A percentile compares a stretch with the other conserved stretches of the same genome.
phyloP scores from a whole-genome alignment of 441 rosid genomes.

The Populus tomentosa region DNA sequence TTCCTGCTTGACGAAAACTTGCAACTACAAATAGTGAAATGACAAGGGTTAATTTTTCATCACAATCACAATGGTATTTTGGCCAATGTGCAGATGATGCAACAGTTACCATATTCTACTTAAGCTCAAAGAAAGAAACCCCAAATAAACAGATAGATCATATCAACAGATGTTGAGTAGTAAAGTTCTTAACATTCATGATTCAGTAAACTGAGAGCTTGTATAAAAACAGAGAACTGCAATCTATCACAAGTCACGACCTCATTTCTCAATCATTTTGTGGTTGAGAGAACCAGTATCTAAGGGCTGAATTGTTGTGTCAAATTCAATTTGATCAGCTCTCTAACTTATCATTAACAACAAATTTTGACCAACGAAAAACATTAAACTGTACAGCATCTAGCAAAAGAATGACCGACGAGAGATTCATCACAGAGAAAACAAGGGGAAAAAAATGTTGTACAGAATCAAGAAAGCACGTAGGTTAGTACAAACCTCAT shows the following conservation, averaged over 20 bases:
- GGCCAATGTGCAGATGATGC: neutral
- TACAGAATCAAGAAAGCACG: neutral
- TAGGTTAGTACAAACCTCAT: constrained; percentile 52
- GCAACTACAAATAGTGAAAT: constrained; percentile 43
- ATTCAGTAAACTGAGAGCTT: neutral
- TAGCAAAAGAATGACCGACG: neutral
- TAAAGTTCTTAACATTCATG: neutral
- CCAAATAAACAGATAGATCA: neutral
- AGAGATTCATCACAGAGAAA: neutral
- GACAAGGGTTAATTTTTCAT: constrained; percentile 1
- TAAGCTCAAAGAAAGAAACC: neutral
- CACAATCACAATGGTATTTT: neutral
- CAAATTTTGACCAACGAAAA: neutral
- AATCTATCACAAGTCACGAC: neutral
- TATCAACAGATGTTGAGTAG: neutral
- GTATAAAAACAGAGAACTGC: neutral
- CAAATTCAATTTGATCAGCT: neutral
- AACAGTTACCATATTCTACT: neutral
- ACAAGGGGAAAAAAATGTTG: neutral
- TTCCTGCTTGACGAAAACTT: constrained; percentile 54
- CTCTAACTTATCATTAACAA: neutral
- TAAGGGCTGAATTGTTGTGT: neutral
- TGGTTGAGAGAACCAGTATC: neutral
- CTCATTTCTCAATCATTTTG: neutral
- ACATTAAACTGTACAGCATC: neutral